Evolutionary conservation across 495 filamentous ascomycete species (phyloP).

Genomic region (Achaetomiella virescens): DNA sequence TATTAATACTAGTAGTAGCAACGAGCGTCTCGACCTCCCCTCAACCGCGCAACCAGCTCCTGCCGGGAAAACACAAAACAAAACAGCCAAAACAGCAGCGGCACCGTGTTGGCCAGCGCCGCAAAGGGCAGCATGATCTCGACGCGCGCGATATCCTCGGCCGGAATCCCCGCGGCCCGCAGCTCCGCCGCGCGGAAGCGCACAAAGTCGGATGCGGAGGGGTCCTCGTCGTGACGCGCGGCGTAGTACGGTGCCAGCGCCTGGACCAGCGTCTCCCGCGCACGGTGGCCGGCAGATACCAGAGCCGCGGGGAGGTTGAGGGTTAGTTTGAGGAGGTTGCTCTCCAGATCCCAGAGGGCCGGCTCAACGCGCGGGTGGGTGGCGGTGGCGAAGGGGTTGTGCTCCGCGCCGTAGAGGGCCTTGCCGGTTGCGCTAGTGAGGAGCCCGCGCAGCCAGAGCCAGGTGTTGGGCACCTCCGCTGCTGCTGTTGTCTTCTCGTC

Average conservation of each 20-base stretch:
- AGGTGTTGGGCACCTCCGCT: slow-evolving; percentile 5
- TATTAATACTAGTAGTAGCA: no score
- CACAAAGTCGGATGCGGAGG: slow-evolving; percentile 2
- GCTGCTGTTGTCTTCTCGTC: no score
- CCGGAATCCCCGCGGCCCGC: neutral
- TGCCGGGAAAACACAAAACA: neutral
- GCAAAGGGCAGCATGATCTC: slow-evolving; percentile 17
- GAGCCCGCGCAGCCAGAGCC: slow-evolving; percentile 8
- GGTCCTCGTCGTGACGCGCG: neutral
- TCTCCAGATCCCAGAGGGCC: slow-evolving; percentile 8
- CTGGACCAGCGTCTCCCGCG: neutral
- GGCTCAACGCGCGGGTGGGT: neutral
- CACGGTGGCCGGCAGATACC: neutral
- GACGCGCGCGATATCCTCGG: slow-evolving; percentile 2
- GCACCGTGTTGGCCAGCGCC: slow-evolving; percentile 15
- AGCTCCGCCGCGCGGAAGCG: slow-evolving; percentile 9
- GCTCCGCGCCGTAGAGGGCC: slow-evolving; percentile 9
- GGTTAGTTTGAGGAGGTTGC: neutral
- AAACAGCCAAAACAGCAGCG: slow-evolving; percentile 12
- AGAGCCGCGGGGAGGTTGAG: slow-evolving; percentile 2
- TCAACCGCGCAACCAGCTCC: neutral
- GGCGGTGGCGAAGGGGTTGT: slow-evolving; percentile 1
- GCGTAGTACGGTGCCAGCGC: slow-evolving; percentile 12
- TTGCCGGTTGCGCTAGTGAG: neutral
- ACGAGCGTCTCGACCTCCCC: slow-evolving; percentile 8